Evolutionary conservation across 768 basidiomycete species (phyloP), one percentile per base, ranked within the genome.

Genomic region (Agaricus subrufescens): DNA sequence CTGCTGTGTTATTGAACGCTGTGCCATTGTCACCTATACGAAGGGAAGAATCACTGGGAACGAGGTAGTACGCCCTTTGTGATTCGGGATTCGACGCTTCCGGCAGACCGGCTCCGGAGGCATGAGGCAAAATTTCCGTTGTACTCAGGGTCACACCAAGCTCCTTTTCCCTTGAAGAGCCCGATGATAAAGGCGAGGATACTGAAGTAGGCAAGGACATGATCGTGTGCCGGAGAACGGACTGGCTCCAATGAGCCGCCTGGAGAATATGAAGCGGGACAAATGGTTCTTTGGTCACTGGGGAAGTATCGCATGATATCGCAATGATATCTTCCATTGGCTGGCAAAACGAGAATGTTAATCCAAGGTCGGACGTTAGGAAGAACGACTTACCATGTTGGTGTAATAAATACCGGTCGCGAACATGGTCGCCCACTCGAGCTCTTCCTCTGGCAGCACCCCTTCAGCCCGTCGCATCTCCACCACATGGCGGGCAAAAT

Each of bases 231-330:
- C 83, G 80, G 7, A 92, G 71, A n/a, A 85, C 58, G 2, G 88
- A 85, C 57, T 87, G 85, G 27, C 73, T 75, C 94, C 94, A 98
- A 60, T 87, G 85, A 1, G 93, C 87, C 0, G 83, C 77, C 65
- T 95, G 89, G 6, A 96, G 68, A 6, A 84, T 73, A 2, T 76
- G 63, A 34, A 87, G 71, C 0, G 90, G 80, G 3, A 89, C 89
- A 65, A 84, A 95, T 0, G 85, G 80, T 14, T 75, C 76, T 3
- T 80, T 77, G 0, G 89, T 93, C 0, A 78, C 76, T 0, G 88
- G 85, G 25, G 90, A 94, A 37, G 84, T 72, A 63, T 96, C 91
- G 52, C 77, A 75, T 11, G 90, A 87, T 43, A 95, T 84, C 19
- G 71, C 65, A 40, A 90, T 81, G 30, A 96, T 75, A 65, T 94